These are phyloP conservation scores for Trichoderma asperelloides DNA, from an alignment of 495 filamentous ascomycete genomes.

Conservation along the genomic window DNA sequence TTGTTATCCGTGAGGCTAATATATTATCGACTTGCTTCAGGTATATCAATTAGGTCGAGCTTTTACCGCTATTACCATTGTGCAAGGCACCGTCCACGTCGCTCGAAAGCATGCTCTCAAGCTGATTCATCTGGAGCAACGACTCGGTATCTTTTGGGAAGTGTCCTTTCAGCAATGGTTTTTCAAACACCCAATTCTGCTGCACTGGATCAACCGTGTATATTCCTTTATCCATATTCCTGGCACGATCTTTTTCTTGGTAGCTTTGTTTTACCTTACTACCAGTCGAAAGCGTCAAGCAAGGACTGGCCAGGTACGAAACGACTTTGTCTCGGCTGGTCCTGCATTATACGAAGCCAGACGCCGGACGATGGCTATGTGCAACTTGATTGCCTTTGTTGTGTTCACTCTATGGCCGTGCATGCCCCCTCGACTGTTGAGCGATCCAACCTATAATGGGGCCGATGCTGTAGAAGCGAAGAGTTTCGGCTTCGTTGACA, in stretches of 20 bases:
- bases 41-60: slow-evolving; percentile 8
- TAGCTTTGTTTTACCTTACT: slow-evolving; percentile 60
- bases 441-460: slow-evolving; percentile 28
- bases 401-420: slow-evolving; percentile 72
- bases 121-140: slow-evolving; percentile 47
- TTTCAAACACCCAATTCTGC: slow-evolving; percentile 22
- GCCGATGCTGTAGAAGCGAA: slow-evolving; percentile 5
- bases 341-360: slow-evolving; percentile 16
- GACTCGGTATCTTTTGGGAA: slow-evolving; percentile 55
- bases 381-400: slow-evolving; percentile 68
- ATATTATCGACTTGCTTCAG: neutral
- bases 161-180: slow-evolving; percentile 51
- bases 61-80: slow-evolving; percentile 48
- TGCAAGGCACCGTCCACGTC: slow-evolving; percentile 8
- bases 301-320: neutral
- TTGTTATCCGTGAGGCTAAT: neutral
- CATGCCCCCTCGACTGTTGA: slow-evolving; percentile 67
- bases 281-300: slow-evolving; percentile 28
- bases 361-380: slow-evolving; percentile 62
- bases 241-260: slow-evolving; percentile 53
- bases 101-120: slow-evolving; percentile 48
- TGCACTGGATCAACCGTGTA: slow-evolving; percentile 46
- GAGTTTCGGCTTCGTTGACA: slow-evolving; percentile 62
- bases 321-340: neutral
- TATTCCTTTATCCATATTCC: slow-evolving; percentile 82